phyloP scores from a whole-genome alignment of 2,329 filamentous ascomycete genomes.

The Aureobasidium subglaciale region DNA sequence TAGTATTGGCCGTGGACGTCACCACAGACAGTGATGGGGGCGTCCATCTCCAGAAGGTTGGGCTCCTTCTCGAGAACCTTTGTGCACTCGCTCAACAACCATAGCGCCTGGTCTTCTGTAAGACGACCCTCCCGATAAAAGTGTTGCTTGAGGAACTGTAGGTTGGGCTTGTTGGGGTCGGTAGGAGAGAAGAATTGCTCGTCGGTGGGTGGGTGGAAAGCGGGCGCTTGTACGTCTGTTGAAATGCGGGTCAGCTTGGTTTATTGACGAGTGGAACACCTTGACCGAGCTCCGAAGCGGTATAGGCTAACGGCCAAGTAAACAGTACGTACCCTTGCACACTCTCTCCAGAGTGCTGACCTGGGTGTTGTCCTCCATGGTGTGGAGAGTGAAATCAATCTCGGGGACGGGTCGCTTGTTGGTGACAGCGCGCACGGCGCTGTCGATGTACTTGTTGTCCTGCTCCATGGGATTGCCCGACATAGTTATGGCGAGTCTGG shows the following conservation, averaged over 20 bases:
- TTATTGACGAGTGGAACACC: not conserved
- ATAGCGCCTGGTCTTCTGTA: constrained; percentile 94
- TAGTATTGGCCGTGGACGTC: constrained; percentile 99
- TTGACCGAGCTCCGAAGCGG: not conserved
- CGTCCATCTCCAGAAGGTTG: constrained; percentile 98
- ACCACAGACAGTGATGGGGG: constrained; percentile 95
- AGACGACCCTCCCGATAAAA: constrained; percentile 96
- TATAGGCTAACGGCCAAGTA: not conserved
- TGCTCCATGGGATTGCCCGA: constrained; percentile 27
- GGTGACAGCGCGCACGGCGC: constrained; percentile 83
- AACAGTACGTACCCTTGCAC: constrained; percentile 70
- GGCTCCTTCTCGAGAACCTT: constrained; percentile 84
- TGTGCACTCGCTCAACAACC: constrained; percentile 83
- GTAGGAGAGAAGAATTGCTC: constrained; percentile 90
- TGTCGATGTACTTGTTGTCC: constrained; percentile 56
- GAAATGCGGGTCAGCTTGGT: constrained; percentile 12
- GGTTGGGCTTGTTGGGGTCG: constrained; percentile 79
- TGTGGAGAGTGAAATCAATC: constrained; percentile 97
- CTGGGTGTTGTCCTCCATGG: constrained; percentile 93
- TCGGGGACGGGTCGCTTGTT: constrained; percentile 94
- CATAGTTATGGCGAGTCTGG: constrained; percentile 22
- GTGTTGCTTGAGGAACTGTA: constrained; percentile 93
- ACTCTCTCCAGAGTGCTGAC: constrained; percentile 94
- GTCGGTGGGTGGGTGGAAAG: constrained; percentile 84
- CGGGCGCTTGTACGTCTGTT: constrained; percentile 92